phyloP scores from a whole-genome alignment of 139 green algal genomes.

The Haematococcus lacustris region DNA sequence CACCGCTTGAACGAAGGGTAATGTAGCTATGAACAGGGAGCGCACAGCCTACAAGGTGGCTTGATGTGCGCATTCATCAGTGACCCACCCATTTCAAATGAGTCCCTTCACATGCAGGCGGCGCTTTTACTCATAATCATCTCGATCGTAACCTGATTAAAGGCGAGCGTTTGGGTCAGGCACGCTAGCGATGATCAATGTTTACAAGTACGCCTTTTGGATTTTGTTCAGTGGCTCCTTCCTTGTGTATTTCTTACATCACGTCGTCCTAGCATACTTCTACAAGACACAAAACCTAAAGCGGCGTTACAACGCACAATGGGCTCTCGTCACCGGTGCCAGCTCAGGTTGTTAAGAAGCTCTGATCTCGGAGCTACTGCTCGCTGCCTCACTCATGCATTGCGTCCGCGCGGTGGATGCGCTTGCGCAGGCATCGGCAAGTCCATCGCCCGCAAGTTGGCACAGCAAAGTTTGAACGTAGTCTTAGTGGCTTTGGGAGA shows the following conservation, averaged over 20 bases:
- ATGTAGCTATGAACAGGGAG: too few relatives aligned
- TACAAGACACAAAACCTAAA: constrained; percentile 81
- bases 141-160: too few relatives aligned
- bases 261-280: constrained; percentile 50
- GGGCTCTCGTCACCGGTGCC: constrained; percentile 87
- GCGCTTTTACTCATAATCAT: too few relatives aligned
- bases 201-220: constrained; percentile 25
- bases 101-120: too few relatives aligned
- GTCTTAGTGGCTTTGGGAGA: constrained; percentile 83
- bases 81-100: too few relatives aligned
- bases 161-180: not conserved
- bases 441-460: constrained; percentile 69
- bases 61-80: too few relatives aligned
- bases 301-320: constrained; percentile 77
- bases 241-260: constrained; percentile 59
- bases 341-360: constrained; percentile 82
- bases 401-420: too few relatives aligned
- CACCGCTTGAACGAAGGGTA: too few relatives aligned
- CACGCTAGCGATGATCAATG: not conserved
- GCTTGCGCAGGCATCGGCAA: constrained; percentile 84
- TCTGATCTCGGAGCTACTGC: too few relatives aligned
- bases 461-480: constrained; percentile 81
- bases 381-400: too few relatives aligned
- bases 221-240: constrained; percentile 25
- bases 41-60: too few relatives aligned